These are phyloP conservation scores for Daldinia bambusicola DNA, from an alignment of 495 filamentous ascomycete genomes.

Conservation along the genomic window DNA sequence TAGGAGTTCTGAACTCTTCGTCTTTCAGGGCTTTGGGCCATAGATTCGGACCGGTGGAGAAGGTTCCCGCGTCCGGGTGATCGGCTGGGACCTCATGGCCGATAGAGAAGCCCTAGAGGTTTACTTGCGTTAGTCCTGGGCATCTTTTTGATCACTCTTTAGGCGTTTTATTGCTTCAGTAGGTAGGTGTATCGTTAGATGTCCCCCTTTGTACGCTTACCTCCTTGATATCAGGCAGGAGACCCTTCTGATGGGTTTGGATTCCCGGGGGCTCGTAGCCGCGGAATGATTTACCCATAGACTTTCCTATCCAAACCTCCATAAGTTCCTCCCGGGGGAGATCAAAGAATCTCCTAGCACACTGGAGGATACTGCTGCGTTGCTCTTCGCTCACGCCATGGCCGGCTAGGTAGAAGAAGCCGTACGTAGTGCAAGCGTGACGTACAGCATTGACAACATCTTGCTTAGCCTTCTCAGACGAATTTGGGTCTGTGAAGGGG, in stretches of 20 bases:
- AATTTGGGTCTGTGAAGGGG: conserved; percentile 47
- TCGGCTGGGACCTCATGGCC: conserved; percentile 59
- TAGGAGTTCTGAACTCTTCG: conserved; percentile 57
- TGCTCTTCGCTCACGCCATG: conserved; percentile 42
- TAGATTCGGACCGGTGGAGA: conserved; percentile 60
- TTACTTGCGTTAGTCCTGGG: conserved; percentile 11
- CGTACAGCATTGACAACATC: conserved; percentile 39
- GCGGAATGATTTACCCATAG: conserved; percentile 57
- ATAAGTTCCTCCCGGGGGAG: conserved; percentile 60
- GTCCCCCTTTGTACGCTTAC: conserved; percentile 41
- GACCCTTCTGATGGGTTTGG: conserved; percentile 60
- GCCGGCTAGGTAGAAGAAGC: conserved; percentile 57
- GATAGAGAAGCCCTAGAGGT: conserved; percentile 54
- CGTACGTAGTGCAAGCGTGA: conserved; percentile 62
- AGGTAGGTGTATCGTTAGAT: neutral
- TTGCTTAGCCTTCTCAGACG: conserved; percentile 26
- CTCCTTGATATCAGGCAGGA: conserved; percentile 63
- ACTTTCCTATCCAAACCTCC: conserved; percentile 45
- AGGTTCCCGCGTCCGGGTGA: conserved; percentile 56
- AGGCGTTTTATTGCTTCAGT: neutral
- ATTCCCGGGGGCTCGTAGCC: conserved; percentile 64
- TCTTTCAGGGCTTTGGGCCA: conserved; percentile 58
- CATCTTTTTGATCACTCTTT: neutral
- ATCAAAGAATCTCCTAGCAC: conserved; percentile 58
- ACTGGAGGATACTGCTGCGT: conserved; percentile 50